Conservation (phyloP, 495 filamentous ascomycete species). For the Aspergillus ostianus region DNA sequence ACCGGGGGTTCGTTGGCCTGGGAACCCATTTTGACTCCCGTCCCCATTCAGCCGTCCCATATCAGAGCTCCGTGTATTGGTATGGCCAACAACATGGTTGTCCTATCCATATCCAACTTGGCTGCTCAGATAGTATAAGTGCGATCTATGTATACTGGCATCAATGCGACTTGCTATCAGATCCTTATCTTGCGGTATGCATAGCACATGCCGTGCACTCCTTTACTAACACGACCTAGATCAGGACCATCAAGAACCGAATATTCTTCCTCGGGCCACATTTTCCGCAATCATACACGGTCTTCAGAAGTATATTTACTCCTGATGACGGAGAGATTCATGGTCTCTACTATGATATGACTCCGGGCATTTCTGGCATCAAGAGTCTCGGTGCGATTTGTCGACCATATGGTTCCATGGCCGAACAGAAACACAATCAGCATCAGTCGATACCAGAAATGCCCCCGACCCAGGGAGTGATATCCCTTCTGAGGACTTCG, state of each 20-base stretch:
- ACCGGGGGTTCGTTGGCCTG: neutral
- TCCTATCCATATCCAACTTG: constrained; percentile 8
- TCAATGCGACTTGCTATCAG: neutral
- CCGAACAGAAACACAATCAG: neutral
- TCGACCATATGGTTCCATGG: neutral
- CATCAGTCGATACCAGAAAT: neutral
- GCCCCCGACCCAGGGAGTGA: neutral
- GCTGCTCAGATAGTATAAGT: neutral
- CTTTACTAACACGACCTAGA: too few relatives aligned
- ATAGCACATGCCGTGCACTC: neutral
- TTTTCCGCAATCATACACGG: neutral
- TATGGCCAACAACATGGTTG: constrained; percentile 8
- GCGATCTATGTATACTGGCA: constrained; percentile 3
- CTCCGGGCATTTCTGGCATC: constrained; percentile 3
- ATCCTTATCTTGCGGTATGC: constrained; percentile 1
- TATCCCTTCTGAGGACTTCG: neutral
- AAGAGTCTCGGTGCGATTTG: constrained; percentile 1
- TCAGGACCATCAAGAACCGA: too few relatives aligned
- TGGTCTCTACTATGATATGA: constrained; percentile 1
- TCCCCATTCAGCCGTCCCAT: neutral
- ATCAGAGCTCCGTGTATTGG: constrained; percentile 1
- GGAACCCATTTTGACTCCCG: constrained; percentile 1
- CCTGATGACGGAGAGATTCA: neutral
- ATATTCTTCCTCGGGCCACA: constrained; percentile 5
- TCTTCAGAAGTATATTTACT: neutral